A percentile compares a stretch with the other conserved stretches of the same genome.
Evolutionary conservation across 805 yeast species (phyloP).

Genomic region (Brettanomyces sp.): DNA sequence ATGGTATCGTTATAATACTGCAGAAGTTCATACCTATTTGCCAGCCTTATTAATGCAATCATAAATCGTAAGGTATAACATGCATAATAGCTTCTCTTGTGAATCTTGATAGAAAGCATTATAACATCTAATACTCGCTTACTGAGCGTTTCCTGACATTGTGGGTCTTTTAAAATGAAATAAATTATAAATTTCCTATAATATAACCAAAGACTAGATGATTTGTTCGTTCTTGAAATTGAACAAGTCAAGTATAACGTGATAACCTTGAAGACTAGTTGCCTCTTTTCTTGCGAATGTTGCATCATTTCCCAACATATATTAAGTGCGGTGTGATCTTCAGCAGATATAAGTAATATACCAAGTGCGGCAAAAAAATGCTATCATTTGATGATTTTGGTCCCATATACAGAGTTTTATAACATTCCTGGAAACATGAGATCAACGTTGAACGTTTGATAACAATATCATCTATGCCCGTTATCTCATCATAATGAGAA

Average conservation of each 20-base stretch:
- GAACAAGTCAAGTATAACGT: slow-evolving; percentile 15
- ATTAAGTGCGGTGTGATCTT: slow-evolving; percentile 17
- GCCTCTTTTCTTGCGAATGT: not conserved
- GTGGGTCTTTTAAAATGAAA: not conserved
- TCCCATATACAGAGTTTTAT: slow-evolving; percentile 4
- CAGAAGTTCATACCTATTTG: not conserved
- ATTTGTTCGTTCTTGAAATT: slow-evolving; percentile 24
- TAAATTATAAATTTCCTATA: slow-evolving; percentile 10
- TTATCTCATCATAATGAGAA: not conserved
- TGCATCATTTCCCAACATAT: slow-evolving; percentile 5
- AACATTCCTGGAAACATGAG: slow-evolving; percentile 13
- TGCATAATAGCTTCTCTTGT: slow-evolving; percentile 41
- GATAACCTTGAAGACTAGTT: not conserved
- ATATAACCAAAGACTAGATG: slow-evolving; percentile 24
- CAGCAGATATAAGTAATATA: slow-evolving; percentile 20
- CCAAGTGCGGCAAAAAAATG: slow-evolving; percentile 14
- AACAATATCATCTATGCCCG: slow-evolving; percentile 8
- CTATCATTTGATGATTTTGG: not conserved
- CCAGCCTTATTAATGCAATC: slow-evolving; percentile 5
- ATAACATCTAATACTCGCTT: slow-evolving; percentile 10
- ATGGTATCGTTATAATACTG: not conserved
- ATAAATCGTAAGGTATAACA: slow-evolving; percentile 27
- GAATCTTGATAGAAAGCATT: slow-evolving; percentile 27
- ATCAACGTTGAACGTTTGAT: slow-evolving; percentile 8
- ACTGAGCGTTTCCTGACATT: not conserved